These are phyloP conservation scores for Pestalotiopsis sp. DNA, from an alignment of 2,329 filamentous ascomycete genomes.

Conservation along the genomic window DNA sequence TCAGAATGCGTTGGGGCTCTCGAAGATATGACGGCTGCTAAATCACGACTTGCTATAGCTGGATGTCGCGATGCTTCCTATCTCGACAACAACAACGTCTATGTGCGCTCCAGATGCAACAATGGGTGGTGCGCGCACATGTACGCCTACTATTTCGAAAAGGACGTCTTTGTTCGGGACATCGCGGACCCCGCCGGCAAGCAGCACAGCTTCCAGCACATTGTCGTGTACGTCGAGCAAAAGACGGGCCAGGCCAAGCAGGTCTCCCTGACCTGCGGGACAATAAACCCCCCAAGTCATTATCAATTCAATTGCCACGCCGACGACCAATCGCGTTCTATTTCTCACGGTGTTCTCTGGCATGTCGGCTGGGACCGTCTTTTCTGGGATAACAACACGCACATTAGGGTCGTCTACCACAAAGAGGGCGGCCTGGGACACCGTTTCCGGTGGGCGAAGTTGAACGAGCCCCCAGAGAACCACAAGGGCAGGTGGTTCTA, in stretches of 20 bases:
- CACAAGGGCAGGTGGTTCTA: conserved; percentile 11
- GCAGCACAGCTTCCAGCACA: conserved; percentile 28
- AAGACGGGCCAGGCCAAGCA: background rate
- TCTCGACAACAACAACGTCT: conserved; percentile 34
- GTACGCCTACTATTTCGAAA: conserved; percentile 30
- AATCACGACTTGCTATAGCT: background rate
- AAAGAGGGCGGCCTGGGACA: conserved; percentile 12
- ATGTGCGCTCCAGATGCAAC: conserved; percentile 35
- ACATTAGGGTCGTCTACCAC: conserved; percentile 17
- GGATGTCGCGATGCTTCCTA: conserved; percentile 33
- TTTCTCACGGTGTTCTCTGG: background rate
- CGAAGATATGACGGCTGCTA: background rate
- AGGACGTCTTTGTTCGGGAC: conserved; percentile 16
- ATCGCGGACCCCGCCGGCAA: conserved; percentile 19
- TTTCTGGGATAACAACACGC: background rate
- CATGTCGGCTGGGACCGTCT: background rate
- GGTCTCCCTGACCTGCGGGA: conserved; percentile 9
- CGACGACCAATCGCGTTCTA: background rate
- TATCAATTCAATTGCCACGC: too few relatives aligned
- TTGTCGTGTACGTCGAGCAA: conserved; percentile 20
- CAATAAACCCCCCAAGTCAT: background rate
- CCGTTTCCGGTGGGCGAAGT: conserved; percentile 11
- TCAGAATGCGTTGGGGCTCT: background rate
- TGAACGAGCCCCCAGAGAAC: conserved; percentile 16
- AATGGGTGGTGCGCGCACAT: conserved; percentile 36